Evolutionary conservation across 2,329 filamentous ascomycete genomes (phyloP), one percentile per base, ranked within the genome.

Genomic region (Sporothrix pseudoabietina): DNA sequence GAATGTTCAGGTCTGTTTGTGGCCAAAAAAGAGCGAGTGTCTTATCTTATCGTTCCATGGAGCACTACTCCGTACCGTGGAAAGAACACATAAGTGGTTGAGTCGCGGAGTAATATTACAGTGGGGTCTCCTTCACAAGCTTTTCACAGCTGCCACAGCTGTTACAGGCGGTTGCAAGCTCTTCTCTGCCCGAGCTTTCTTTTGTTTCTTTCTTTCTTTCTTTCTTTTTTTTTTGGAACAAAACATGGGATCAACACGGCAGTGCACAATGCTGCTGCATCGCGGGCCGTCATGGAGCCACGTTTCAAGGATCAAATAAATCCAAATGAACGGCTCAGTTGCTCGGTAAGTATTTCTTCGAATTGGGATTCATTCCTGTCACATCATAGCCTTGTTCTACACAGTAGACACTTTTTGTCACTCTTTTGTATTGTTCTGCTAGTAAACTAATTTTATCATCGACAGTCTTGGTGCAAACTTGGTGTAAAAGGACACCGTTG

Each of bases 21-120:
- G 47, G 65, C 44, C n/a, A 54, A 19, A 69, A 16, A 12, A 8
- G 35, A 5, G 35, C 4, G 35, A 35, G 8, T 4, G n/a, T n/a
- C 35, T 63, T 71, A 71, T 71, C 69, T 71, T 71, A 71, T 71
- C 69, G 68, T 22, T n/a, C 26, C 7, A 35, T 35, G 41, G 12
- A 30, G 39, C 61, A 39, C 59, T 65, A 14, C n/a, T n/a, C n/a
- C n/a, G n/a, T n/a, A n/a, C n/a, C n/a, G 30, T n/a, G 22, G 22
- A 65, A 65, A 14, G 59, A 65, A 65, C 35, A 65, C 35, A 65
- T 44, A 65, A 49, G 59, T 26, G 59, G 16, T 65, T 65, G 59
- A 35, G 35, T 59, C 57, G 26, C 26, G 26, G 26, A 26, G 26
- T 26, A 26, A 39, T 41, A 39, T 66, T 66, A 41, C 49, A 55